Percentiles rank a stretch among this genome's conserved stretches.
Conservation (phyloP, 202 grass and related monocot species). For the Carex arenaria region DNA sequence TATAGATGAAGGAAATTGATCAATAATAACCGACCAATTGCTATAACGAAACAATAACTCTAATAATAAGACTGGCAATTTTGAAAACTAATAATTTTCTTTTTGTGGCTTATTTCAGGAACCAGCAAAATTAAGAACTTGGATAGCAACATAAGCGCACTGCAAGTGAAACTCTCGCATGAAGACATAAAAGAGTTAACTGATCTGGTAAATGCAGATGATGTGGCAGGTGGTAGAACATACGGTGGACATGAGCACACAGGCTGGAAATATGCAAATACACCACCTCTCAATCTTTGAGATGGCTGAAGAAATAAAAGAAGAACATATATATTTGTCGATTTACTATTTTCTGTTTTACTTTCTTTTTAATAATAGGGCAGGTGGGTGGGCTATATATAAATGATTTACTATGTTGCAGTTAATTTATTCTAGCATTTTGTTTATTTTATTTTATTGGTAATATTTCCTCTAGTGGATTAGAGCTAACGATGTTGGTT, state of each 20-base stretch:
- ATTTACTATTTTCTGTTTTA: no score
- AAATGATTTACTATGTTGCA: no score
- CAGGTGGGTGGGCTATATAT: no score
- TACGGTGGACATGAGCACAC: neutral
- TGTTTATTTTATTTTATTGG: no score
- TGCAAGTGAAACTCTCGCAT: slow-evolving; percentile 51
- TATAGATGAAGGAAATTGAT: neutral
- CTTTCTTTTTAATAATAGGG: no score
- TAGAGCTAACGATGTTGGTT: no score
- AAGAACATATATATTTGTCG: no score
- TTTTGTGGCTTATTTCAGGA: slow-evolving; percentile 32
- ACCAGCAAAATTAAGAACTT: slow-evolving; percentile 78
- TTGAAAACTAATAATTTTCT: neutral
- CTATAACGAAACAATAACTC: neutral
- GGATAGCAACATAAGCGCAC: slow-evolving; percentile 55
- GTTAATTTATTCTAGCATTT: no score
- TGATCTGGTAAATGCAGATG: slow-evolving; percentile 32
- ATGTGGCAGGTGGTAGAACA: slow-evolving; percentile 47
- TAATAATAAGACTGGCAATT: neutral
- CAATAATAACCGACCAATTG: neutral
- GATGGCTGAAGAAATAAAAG: neutral
- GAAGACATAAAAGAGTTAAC: slow-evolving; percentile 52
- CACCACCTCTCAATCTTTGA: slow-evolving; percentile 16
- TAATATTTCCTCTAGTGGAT: no score
- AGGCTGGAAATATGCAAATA: slow-evolving; percentile 53